phyloP scores from a whole-genome alignment of 2,329 filamentous ascomycete species.

The Cladosporium sp. region DNA sequence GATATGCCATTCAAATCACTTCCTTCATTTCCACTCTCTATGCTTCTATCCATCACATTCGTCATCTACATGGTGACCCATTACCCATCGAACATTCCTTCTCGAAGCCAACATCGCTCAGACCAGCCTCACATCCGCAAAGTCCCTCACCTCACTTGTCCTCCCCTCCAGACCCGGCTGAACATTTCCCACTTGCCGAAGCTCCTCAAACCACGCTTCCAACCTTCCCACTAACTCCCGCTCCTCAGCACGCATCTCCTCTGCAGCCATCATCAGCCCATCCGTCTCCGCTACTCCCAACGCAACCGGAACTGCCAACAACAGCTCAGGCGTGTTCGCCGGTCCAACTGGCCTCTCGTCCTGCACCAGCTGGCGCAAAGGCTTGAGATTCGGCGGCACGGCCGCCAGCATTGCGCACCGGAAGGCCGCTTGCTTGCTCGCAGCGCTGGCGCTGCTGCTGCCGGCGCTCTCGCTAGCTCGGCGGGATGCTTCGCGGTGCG shows the following conservation, averaged over 20 bases:
- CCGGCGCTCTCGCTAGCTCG: slow-evolving; percentile 5
- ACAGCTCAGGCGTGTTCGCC: slow-evolving; percentile 16
- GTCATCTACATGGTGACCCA: background rate
- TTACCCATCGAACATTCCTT: background rate
- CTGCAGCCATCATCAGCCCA: background rate
- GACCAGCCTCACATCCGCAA: background rate
- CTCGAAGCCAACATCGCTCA: background rate
- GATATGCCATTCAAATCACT: background rate
- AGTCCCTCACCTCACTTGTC: background rate
- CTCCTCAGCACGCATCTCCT: background rate
- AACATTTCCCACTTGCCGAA: too few species aligned
- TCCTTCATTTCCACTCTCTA: background rate
- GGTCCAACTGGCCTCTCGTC: slow-evolving; percentile 19
- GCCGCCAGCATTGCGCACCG: background rate
- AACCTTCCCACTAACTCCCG: slow-evolving; percentile 3
- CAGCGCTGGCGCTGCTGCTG: background rate
- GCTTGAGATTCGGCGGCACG: background rate
- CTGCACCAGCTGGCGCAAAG: slow-evolving; percentile 13
- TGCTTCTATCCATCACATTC: background rate
- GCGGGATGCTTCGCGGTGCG: background rate
- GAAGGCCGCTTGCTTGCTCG: background rate
- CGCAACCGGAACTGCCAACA: too few species aligned
- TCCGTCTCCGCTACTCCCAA: too few species aligned
- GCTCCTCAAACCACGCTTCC: background rate
- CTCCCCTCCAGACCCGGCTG: background rate